These are phyloP conservation scores for Saccharomycopsis javanensis DNA, from an alignment of 805 yeast genomes.

Conservation along the genomic window DNA sequence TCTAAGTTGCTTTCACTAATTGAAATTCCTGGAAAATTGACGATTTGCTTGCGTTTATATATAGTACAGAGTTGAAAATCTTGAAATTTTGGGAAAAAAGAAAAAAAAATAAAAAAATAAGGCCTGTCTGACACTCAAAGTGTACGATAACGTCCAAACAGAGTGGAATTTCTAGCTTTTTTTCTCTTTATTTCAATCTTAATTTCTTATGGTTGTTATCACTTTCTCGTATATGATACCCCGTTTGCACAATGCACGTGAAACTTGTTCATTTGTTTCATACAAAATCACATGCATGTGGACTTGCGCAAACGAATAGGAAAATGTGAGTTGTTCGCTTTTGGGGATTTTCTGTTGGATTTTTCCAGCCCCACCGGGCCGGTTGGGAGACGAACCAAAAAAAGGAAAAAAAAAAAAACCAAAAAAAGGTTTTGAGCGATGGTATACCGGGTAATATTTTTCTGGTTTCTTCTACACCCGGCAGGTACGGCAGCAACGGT, in stretches of 20 bases:
- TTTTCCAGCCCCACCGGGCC: neutral
- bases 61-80: neutral
- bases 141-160: neutral
- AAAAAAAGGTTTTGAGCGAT: too few relatives aligned
- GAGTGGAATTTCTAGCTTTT: too few relatives aligned
- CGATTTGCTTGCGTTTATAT: neutral
- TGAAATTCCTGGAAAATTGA: too few relatives aligned
- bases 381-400: too few relatives aligned
- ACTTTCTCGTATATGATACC: neutral
- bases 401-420: too few relatives aligned
- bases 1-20: too few relatives aligned
- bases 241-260: slow-evolving; percentile 1
- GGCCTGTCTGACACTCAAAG: neutral
- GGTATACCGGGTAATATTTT: too few relatives aligned
- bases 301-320: neutral
- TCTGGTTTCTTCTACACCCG: too few relatives aligned
- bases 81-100: neutral
- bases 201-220: neutral
- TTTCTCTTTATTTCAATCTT: too few relatives aligned
- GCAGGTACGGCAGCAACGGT: too few relatives aligned
- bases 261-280: neutral
- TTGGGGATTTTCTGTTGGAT: neutral
- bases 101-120: too few relatives aligned
- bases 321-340: too few relatives aligned
- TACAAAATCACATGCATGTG: neutral